A percentile compares a stretch with the other conserved stretches of the same genome.
These are phyloP conservation scores for Rubus idaeus DNA, from an alignment of 306 rosid species.

Conservation along the genomic window DNA sequence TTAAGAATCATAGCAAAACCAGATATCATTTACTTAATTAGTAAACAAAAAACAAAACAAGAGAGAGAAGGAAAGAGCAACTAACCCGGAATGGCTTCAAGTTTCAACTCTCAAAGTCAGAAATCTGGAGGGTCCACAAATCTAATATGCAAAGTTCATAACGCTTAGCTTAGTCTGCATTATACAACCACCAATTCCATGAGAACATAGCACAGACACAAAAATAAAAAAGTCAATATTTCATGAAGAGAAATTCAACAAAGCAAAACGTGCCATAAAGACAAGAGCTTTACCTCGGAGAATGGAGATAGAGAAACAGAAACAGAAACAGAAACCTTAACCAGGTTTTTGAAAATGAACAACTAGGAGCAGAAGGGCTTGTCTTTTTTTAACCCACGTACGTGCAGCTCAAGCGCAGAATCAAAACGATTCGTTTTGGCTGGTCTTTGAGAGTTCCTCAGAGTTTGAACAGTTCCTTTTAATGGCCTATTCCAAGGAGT, in stretches of 20 bases:
- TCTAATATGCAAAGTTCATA: constrained; percentile 14
- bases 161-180: constrained; percentile 30
- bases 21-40: not conserved
- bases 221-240: not conserved
- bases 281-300: constrained; percentile 21
- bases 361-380: not conserved
- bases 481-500: not conserved
- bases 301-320: constrained; percentile 1
- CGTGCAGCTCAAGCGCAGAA: not conserved
- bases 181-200: constrained; percentile 21
- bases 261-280: constrained; percentile 8
- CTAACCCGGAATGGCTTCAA: constrained; percentile 41
- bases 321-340: constrained; percentile 16
- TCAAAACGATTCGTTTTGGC: not conserved
- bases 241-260: not conserved
- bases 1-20: not conserved
- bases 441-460: not conserved
- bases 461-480: constrained; percentile 5
- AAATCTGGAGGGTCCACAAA: constrained; percentile 20
- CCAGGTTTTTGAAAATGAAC: not conserved
- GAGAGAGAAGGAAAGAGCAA: constrained; percentile 19
- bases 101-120: constrained; percentile 11
- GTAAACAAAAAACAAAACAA: not conserved
- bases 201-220: not conserved
- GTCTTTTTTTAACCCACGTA: constrained; percentile 9